Evolutionary conservation across 768 basidiomycete species (phyloP), one percentile per base, ranked within the genome.

Genomic region (Mycena galericulata): DNA sequence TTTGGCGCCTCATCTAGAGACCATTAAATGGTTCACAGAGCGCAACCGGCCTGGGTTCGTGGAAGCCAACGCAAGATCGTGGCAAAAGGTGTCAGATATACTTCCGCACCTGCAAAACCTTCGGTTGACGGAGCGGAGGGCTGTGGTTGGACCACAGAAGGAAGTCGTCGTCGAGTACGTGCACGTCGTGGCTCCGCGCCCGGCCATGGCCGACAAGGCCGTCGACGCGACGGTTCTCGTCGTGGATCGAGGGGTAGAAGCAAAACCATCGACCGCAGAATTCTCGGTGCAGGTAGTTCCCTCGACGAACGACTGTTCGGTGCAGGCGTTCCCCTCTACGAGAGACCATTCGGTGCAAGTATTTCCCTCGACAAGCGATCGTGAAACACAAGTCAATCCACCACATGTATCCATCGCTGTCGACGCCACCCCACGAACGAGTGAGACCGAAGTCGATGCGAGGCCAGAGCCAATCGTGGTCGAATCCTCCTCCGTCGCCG

Each of bases 21-120:
- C 79, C 29, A 77, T 94, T 57, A 91, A 89, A 77, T 93, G 87
- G 88, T 93, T 93, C 83, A 88, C 90, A 73, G 92, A 92, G 74
- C 91, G 90, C 79, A 93, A 88, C 72, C 84, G 92, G n/a, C 84
- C 87, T 0, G 90, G 91, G 6, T 90, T 84, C 72, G 82, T 89
- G 54, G 92, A 94, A 75, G 81, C 84, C 34, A 89, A 93, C 72
- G 88, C 89, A 14, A 84, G 84, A 62, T 85, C 81, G 22, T 94
- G 93, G 93, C 90, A 92, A 77, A 85, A 81, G 53, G 89, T 89
- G 30, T 83, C 83, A 2, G 91, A 93, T 55, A 87, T 85, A 70
- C 84, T 94, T 62, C 92, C 93, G n/a, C 88, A 89, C 75, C 77
- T 94, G 27, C 93, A 94, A 75, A 81, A 80, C 62, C 79, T 94